Base-by-base conservation (phyloP, 805 yeast genomes). In the Wickerhamomyces queroliae region DNA sequence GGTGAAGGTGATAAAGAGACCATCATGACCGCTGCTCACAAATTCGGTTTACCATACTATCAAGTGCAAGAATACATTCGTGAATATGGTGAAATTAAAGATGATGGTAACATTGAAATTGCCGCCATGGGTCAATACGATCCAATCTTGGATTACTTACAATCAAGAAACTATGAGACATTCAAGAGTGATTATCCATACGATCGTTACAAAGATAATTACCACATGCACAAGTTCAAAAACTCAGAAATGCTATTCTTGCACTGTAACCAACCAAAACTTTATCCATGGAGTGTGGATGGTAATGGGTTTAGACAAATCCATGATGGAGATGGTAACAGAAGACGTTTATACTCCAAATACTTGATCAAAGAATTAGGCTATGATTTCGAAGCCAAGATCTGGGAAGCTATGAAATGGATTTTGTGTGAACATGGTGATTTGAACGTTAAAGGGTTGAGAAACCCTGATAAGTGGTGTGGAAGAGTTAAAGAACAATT, bases 1-100 rank as follows among this genome's bases (percentile, higher is more conserved):
- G 93, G 93, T n/a, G 87, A 81, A 61, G 93, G 91, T 37, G 91
- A 84, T 55, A 84, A 83, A 52, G 91, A 83, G 48, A 82, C 91
- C 0, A 80, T 81, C 44, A 65, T 80, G 39, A 85, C 88, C 0
- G 85, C 88, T 1, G 82, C 87, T 2, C 67, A 69, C 23, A 73
- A 70, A 10, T 61, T 72, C 23, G 58, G 61, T 2, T 59, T 72
- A 38, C 62, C 69, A 1, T 78, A 65, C 45, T 78, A 78, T 52
- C 83, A 77, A 54, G 78, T 78, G 8, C 64, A 71, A 35, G 72
- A 67, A 46, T 63, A 63, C 44, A 64, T 78, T 48, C 60, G 67
- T 32, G 82, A 81, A 49, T 78, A 41, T 80, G 84, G 37, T 62
- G 17, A 28, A 11, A 25, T 72, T 42, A 57, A 61, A 30, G 65